Base-by-base conservation (phyloP, 2,329 filamentous ascomycete species). In the Hypoxylon sp. region DNA sequence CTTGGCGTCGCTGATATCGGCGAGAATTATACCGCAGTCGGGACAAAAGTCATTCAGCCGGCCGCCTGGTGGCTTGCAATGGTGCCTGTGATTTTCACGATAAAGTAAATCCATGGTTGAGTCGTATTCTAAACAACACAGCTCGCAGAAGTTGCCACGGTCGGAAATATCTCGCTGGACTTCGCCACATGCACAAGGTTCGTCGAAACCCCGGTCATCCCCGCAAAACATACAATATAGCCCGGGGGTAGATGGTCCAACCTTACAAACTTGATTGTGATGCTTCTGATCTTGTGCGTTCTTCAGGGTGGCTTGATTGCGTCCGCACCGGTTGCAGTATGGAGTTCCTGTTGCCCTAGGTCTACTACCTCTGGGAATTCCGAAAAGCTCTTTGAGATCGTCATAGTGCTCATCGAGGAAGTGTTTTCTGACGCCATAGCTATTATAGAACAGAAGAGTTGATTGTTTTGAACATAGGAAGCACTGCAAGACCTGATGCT, bases 361-460 rank as follows among this genome's bases (percentile, higher is more conserved):
- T 17, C 22, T 13, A 17, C 13, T 11, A 8, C 13, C 22, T 17
- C 8, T 7, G 22, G 25, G 4, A n/a, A 13, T 25, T 1, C 64
- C 64, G 46, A 69, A 63, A 3, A 70, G 10, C 6, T 56, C 44
- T 20, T 68, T 50, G 25, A 76, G 51, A 7, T 73, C 72, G 17
- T 56, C 14, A 13, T 70, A 59, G 49, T 77, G 76, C 10, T 64
- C 64, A 2, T 57, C 44, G 22, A 69, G 25, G 40, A 77, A 75
- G 50, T 77, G 76, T 31, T 64, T 13, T 33, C 66, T 64, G 46
- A 77, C 72, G 6, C 55, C 56, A 4, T 65, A 22, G 10, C 33
- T 13, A 53, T 75, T 50, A 46, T 75, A 80, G 10, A 75, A 76
- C 2, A 82, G 76, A 0, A 78, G 79, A 51, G 80, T 78, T 49